Base-by-base conservation (phyloP, 78 protist species). In the Tieghemostelium lacteum region DNA sequence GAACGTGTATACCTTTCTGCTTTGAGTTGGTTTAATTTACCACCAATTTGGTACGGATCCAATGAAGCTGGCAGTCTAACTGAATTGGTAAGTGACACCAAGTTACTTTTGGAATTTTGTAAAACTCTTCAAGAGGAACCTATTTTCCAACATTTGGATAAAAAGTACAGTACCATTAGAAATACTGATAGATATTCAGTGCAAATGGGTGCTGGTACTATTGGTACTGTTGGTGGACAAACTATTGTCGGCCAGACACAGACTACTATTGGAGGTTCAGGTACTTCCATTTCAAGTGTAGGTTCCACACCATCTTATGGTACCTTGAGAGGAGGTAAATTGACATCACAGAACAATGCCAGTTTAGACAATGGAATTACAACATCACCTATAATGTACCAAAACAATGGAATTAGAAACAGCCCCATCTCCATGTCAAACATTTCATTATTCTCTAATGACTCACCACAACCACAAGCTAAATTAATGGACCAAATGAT, bases 21-120 rank as follows among this genome's bases (percentile, higher is more conserved):
- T 0, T 70, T 89, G 12, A 19, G 54, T n/a, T 92, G 94, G 93
- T 94, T 94, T 66, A 70, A 75, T 31, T 31, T 73, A 29, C 85
- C 86, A 77, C 93, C 93, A 34, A 57, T 58, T 50, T 88, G 93
- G 93, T 88, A 88, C 50, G 87, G 87, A 17, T 66, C 67, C 0
- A 49, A 39, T 10, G 93, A 88, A 50, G 66, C 78, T 26, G 77
- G 77, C 19, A 45, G 55, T 2, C 64, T 57, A 67, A 16, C 45
- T 22, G 61, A 73, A 57, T 65, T 66, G n/a, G 63, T 55, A 16
- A 31, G 58, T 17, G 92, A 88, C 24, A 61, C 78, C 3, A 40
- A 64, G 57, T 39, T 70, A 3, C 36, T 77, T 6, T 63, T 88
- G 10, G 87, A 88, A 17, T 88, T 74, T 54, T 88, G 93, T 39